Percentiles rank a stretch among this genome's conserved stretches.
Conservation (phyloP, 2,329 filamentous ascomycete genomes). For the Hypoxylon sp. region DNA sequence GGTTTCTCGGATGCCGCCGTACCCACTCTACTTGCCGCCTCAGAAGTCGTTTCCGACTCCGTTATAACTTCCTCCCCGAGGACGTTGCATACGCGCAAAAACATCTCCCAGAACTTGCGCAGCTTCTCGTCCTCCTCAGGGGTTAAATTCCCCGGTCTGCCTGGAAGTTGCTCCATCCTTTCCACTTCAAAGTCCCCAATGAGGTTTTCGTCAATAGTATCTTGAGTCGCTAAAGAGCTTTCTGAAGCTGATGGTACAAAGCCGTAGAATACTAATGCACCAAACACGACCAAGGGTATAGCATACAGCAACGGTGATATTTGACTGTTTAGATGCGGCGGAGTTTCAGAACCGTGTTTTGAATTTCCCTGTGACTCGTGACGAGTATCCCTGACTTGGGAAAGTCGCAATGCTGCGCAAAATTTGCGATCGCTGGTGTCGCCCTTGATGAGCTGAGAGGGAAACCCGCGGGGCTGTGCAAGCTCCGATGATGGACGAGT, state of each 20-base stretch:
- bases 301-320: conserved; percentile 44
- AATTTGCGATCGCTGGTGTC: conserved; percentile 17
- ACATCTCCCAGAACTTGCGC: conserved; percentile 83
- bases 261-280: conserved; percentile 42
- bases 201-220: conserved; percentile 17
- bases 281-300: conserved; percentile 38
- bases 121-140: conserved; percentile 88
- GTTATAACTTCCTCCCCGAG: conserved; percentile 51
- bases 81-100: conserved; percentile 81
- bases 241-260: conserved; percentile 12
- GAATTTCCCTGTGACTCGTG: conserved; percentile 1
- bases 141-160: conserved; percentile 89
- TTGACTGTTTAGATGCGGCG: conserved; percentile 35
- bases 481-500: conserved; percentile 30
- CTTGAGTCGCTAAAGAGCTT: conserved; percentile 12
- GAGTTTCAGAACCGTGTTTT: conserved; percentile 7
- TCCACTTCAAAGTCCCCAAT: conserved; percentile 27
- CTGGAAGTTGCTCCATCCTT: conserved; percentile 62
- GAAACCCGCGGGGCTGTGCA: conserved; percentile 36
- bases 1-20: conserved; percentile 64
- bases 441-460: conserved; percentile 14
- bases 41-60: conserved; percentile 49
- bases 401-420: conserved; percentile 3
- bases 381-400: conserved; percentile 18
- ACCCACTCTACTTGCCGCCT: conserved; percentile 44